Evolutionary conservation across 345 rosid species (phyloP).

Genomic region (Excoecaria cochinchinensis): DNA sequence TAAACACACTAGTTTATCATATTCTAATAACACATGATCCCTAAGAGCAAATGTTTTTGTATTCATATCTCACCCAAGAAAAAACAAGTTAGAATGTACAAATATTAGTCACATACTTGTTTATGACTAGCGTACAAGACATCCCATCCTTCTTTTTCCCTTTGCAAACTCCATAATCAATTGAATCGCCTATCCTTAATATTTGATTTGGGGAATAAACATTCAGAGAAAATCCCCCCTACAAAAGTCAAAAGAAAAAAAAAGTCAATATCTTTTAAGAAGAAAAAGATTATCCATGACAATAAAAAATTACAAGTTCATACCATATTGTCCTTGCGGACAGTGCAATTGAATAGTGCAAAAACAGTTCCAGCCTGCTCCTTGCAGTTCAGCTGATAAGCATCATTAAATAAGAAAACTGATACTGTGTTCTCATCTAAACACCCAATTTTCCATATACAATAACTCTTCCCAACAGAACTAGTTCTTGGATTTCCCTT

Average conservation of each 20-base stretch:
- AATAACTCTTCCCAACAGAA: conserved; percentile 68
- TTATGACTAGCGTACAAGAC: conserved; percentile 63
- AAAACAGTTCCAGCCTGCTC: conserved; percentile 74
- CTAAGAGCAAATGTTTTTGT: background rate
- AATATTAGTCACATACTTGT: conserved; percentile 51
- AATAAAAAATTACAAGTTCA: conserved; percentile 11
- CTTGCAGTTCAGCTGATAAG: conserved; percentile 50
- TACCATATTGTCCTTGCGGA: conserved; percentile 67
- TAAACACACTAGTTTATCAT: background rate
- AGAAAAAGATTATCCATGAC: background rate
- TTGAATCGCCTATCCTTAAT: conserved; percentile 72
- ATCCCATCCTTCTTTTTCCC: conserved; percentile 77
- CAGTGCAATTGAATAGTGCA: conserved; percentile 65
- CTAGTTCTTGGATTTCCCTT: conserved; percentile 71
- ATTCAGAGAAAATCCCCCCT: conserved; percentile 85
- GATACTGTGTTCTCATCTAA: conserved; percentile 61
- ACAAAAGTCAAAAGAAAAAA: conserved; percentile 18
- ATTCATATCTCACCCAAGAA: background rate
- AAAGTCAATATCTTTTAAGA: conserved; percentile 7
- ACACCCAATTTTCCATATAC: conserved; percentile 71
- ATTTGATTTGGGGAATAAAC: conserved; percentile 61
- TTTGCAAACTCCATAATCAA: conserved; percentile 85
- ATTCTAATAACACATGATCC: background rate
- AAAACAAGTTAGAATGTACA: conserved; percentile 5
- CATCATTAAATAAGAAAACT: conserved; percentile 88